These are phyloP conservation scores for Hypoxylon sp. DNA, from an alignment of 2,329 filamentous ascomycete species.

Conservation along the genomic window DNA sequence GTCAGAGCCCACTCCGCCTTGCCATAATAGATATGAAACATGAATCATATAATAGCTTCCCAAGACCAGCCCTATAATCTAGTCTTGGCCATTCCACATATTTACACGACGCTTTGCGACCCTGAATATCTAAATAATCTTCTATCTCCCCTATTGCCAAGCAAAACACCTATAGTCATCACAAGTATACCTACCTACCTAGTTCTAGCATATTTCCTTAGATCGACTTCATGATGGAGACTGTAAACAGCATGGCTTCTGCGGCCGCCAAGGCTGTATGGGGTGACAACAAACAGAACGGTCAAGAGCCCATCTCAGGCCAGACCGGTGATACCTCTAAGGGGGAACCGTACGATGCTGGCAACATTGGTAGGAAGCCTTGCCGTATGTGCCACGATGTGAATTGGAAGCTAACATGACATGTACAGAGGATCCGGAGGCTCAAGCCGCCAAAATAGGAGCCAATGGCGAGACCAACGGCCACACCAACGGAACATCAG, in stretches of 20 bases:
- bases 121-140: slow-evolving; percentile 16
- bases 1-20: slow-evolving; percentile 31
- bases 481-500: slow-evolving; percentile 32
- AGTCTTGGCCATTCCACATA: slow-evolving; percentile 37
- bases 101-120: slow-evolving; percentile 29
- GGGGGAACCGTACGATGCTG: slow-evolving; percentile 83
- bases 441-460: slow-evolving; percentile 33
- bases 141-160: slow-evolving; percentile 24
- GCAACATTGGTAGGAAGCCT: slow-evolving; percentile 73
- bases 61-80: slow-evolving; percentile 5
- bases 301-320: slow-evolving; percentile 80
- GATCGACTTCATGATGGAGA: slow-evolving; percentile 68
- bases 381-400: slow-evolving; percentile 12
- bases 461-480: slow-evolving; percentile 36
- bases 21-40: slow-evolving; percentile 22
- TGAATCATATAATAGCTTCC: slow-evolving; percentile 35
- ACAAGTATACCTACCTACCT: slow-evolving; percentile 11
- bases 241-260: slow-evolving; percentile 70
- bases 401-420: slow-evolving; percentile 14
- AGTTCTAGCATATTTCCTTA: slow-evolving; percentile 8
- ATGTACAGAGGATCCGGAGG: slow-evolving; percentile 35
- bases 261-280: slow-evolving; percentile 65
- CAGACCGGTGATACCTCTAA: slow-evolving; percentile 75
- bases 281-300: slow-evolving; percentile 58
- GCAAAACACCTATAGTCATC: slow-evolving; percentile 17